phyloP scores from a whole-genome alignment of 164 flowering plant species.

The Chloranthus sessilifolius region DNA sequence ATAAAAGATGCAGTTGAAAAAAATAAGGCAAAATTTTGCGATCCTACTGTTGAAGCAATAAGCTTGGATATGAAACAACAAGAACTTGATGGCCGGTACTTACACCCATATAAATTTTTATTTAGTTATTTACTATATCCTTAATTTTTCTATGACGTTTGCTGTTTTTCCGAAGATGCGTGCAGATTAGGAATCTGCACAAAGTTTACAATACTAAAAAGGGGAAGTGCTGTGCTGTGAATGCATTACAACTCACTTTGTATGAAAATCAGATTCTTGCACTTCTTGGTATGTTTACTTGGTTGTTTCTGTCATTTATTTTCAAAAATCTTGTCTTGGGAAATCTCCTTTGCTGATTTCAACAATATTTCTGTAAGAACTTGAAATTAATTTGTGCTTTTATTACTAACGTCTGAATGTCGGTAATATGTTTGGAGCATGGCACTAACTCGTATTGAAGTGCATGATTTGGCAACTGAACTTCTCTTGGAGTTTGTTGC shows the following conservation, averaged over 20 bases:
- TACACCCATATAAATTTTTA: background rate
- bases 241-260: slow-evolving; percentile 69
- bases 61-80: slow-evolving; percentile 98
- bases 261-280: slow-evolving; percentile 98
- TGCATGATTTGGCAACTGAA: too few species aligned
- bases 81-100: slow-evolving; percentile 82
- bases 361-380: background rate
- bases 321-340: background rate
- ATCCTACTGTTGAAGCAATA: slow-evolving; percentile 60
- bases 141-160: slow-evolving; percentile 1
- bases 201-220: slow-evolving; percentile 64
- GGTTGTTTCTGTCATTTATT: background rate
- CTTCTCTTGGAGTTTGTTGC: too few species aligned
- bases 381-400: background rate
- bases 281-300: slow-evolving; percentile 62
- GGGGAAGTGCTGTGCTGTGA: slow-evolving; percentile 83
- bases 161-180: slow-evolving; percentile 51
- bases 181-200: slow-evolving; percentile 76
- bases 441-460: too few species aligned
- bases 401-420: too few species aligned
- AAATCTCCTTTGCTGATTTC: background rate
- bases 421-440: too few species aligned
- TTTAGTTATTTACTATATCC: background rate
- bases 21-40: slow-evolving; percentile 13
- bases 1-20: slow-evolving; percentile 15